Evolutionary conservation across 202 grass and related monocot genomes (phyloP), one percentile per base, ranked within the genome.

Genomic region (Setaria italica): DNA sequence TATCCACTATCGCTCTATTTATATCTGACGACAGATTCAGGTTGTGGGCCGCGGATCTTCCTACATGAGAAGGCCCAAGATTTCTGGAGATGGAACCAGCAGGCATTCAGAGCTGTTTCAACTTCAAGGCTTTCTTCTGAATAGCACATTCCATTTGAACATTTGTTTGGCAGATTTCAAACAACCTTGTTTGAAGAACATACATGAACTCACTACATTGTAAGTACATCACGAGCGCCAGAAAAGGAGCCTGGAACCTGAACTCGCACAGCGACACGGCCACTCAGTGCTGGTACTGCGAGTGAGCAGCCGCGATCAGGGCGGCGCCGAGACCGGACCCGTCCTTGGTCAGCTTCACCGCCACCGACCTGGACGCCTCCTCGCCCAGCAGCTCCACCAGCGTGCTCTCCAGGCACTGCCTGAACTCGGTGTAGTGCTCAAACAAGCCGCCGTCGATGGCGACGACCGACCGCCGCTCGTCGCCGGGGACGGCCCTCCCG

Each of bases 401-500:
- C 70, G 96, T 89, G 67, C 45, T 72, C 62, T 89, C 82, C 74
- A 95, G 88, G 83, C 83, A 91, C 41, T 88, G 48, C 33, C 91
- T 78, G 88, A 98, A 98, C 25, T 70, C 29, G 12, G 74, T 34
- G 56, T 94, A 95, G 51, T 93, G 89, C 69, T 94, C 86, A 1
- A 89, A 98, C 33, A 98, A 79, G 12, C 90, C 93, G 9, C 95
- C 95, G 9, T 98, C 95, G 32, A 98, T 86, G 9, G 95, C 88
- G n/a, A 95, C 41, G 19, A 88, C 91, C 0, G 87, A 89, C 42
- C 57, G 90, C 47, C 77, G 83, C 63, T 72, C 69, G 46, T 83
- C 57, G 2, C 81, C 34, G 0, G 73, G 48, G 30, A 13, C 51
- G 19, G 79, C 88, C 7, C 86, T 84, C 5, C 91, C 90, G 0